Evolutionary conservation across 2,329 filamentous ascomycete species (phyloP), one percentile per base, ranked within the genome.

Genomic region (Rutstroemia sp.): DNA sequence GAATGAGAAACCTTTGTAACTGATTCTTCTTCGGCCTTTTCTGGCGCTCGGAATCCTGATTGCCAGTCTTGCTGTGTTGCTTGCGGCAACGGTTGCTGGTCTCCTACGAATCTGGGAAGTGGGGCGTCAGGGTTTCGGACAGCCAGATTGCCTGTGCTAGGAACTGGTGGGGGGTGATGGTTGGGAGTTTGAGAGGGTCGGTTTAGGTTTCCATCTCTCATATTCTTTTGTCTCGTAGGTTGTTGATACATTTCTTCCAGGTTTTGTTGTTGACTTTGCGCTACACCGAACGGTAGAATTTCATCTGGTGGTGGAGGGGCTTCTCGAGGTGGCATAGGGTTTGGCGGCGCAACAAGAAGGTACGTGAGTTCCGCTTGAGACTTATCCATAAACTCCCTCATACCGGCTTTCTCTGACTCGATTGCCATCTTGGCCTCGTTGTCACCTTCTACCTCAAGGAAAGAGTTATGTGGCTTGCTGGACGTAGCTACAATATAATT

Each of bases 281-380:
- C 68, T 58, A 79, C 69, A 21, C 75, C 76, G 57, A 78, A 82
- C 5, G 70, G 34, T 38, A 74, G 74, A 57, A 83, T 62, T 54
- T 85, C 82, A 49, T 85, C 82, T 25, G 82, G 76, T 44, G 81
- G 73, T 9, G 80, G 80, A 4, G 80, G 80, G 5, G 80, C 82
- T 23, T 85, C 83, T 67, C 83, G 77, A n/a, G 82, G 83, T 1
- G 83, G 83, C 44, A 79, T 72, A 3, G 83, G 83, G 68, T 86
- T 86, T 42, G 83, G 82, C 1, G 83, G 83, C 0, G 82, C 82
- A 51, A 85, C 78, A 82, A 86, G 85, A 14, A 86, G 75, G 64
- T 86, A 86, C 60, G 82, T 83, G 58, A 86, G 85, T 66, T 86
- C 82, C 62, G 79, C 77, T 58, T 69, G 85, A 77, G 69, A 82